phyloP scores from a whole-genome alignment of 2,329 filamentous ascomycete species.

The Akanthomyces dipterigenus region DNA sequence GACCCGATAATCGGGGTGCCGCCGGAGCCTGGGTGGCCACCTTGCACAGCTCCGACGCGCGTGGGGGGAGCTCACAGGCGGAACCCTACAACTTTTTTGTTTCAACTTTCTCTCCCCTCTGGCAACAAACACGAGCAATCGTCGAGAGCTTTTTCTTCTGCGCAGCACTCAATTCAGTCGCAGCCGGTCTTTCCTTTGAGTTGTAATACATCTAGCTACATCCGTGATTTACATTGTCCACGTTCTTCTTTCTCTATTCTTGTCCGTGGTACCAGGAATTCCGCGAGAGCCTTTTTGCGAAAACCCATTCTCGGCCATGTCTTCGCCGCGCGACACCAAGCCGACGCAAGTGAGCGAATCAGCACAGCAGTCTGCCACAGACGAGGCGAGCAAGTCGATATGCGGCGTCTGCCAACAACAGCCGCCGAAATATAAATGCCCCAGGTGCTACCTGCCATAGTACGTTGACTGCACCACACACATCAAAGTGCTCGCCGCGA shows the following conservation, averaged over 20 bases:
- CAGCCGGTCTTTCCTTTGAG: background rate
- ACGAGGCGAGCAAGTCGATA: constrained; percentile 1
- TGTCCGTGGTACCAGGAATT: background rate
- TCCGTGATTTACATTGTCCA: background rate
- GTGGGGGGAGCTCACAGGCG: too few species aligned
- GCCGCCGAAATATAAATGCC: constrained; percentile 56
- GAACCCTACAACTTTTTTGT: too few species aligned
- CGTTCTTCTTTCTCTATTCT: background rate
- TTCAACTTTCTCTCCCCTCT: background rate
- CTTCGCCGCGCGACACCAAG: background rate
- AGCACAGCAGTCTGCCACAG: background rate
- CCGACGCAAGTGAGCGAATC: background rate
- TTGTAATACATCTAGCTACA: background rate
- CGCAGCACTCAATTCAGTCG: background rate
- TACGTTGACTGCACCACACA: constrained; percentile 30
- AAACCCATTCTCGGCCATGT: background rate
- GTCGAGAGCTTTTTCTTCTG: background rate
- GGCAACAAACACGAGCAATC: background rate
- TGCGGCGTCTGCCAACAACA: constrained; percentile 49
- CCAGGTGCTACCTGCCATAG: constrained; percentile 53
- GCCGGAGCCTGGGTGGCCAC: background rate
- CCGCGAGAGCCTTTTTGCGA: background rate
- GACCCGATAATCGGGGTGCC: constrained; percentile 2
- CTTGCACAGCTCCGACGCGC: background rate
- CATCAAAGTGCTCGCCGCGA: background rate